A percentile compares a stretch with the other conserved stretches of the same genome.
Evolutionary conservation across 2,329 filamentous ascomycete genomes (phyloP).

Genomic region (Exophiala alcalophila): DNA sequence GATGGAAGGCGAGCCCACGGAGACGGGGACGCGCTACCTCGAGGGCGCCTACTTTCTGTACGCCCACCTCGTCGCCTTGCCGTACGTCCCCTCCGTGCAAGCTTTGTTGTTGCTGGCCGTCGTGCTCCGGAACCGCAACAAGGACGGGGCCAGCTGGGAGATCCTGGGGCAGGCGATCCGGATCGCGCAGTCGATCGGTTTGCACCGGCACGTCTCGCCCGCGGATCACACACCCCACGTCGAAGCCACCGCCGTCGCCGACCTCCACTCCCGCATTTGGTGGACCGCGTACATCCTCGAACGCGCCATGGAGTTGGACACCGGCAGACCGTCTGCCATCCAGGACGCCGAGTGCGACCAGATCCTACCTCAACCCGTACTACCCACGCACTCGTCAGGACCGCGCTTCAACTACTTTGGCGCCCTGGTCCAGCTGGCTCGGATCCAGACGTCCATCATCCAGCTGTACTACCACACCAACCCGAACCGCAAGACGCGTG

Average conservation of each 20-base stretch:
- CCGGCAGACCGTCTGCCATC: slow-evolving; percentile 12
- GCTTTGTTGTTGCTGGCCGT: slow-evolving; percentile 8
- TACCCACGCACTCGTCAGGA: not conserved
- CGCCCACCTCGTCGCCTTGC: slow-evolving; percentile 12
- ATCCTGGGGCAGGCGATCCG: slow-evolving; percentile 52
- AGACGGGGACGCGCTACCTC: slow-evolving; percentile 1
- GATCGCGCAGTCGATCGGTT: slow-evolving; percentile 58
- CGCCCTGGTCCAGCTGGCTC: slow-evolving; percentile 5
- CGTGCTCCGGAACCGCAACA: slow-evolving; percentile 5
- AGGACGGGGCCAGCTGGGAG: slow-evolving; percentile 8
- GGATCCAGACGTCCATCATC: slow-evolving; percentile 7
- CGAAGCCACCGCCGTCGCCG: not conserved
- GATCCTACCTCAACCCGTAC: slow-evolving; percentile 2
- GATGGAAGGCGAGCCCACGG: not conserved
- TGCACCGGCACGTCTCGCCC: slow-evolving; percentile 56
- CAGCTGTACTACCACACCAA: slow-evolving; percentile 4
- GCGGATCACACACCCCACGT: slow-evolving; percentile 34
- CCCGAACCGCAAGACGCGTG: slow-evolving; percentile 1
- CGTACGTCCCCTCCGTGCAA: slow-evolving; percentile 14
- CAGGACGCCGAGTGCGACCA: slow-evolving; percentile 8
- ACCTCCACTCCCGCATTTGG: slow-evolving; percentile 13
- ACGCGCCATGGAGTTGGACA: slow-evolving; percentile 11
- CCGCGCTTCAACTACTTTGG: slow-evolving; percentile 5
- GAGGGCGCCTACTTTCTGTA: slow-evolving; percentile 9
- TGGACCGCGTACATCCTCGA: slow-evolving; percentile 13